These are phyloP conservation scores for Penicillium olsonii DNA, from an alignment of 2,329 filamentous ascomycete genomes.

Conservation along the genomic window DNA sequence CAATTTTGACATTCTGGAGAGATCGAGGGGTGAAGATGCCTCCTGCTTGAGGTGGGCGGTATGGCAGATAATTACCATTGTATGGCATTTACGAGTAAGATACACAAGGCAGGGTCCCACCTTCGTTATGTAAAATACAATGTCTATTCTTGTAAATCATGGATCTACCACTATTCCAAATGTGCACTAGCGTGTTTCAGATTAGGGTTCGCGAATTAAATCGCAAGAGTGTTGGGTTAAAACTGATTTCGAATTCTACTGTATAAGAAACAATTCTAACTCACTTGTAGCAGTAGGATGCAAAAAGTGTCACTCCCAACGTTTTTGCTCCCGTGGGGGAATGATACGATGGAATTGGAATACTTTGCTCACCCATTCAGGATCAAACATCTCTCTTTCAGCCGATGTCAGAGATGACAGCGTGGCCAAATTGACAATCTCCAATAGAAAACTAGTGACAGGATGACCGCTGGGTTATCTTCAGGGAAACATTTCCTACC, in stretches of 20 bases:
- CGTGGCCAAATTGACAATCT: too few species aligned
- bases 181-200: slow-evolving; percentile 1
- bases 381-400: too few species aligned
- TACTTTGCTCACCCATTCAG: too few species aligned
- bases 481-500: too few species aligned
- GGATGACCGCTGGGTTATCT: too few species aligned
- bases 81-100: slow-evolving; percentile 4
- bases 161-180: background rate
- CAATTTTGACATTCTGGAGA: background rate
- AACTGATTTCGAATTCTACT: slow-evolving; percentile 1
- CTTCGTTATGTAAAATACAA: slow-evolving; percentile 5
- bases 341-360: too few species aligned
- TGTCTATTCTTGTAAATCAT: slow-evolving; percentile 2
- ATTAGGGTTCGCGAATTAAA: slow-evolving; percentile 3
- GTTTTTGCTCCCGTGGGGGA: too few species aligned
- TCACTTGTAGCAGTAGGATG: too few species aligned
- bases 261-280: too few species aligned
- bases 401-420: too few species aligned
- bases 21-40: background rate
- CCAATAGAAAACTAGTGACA: too few species aligned
- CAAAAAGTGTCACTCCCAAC: too few species aligned
- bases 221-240: slow-evolving; percentile 2
- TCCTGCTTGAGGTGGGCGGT: background rate
- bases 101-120: slow-evolving; percentile 2
- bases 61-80: slow-evolving; percentile 1